These are phyloP conservation scores for Catharanthus roseus DNA, from an alignment of 257 asterid species.

Conservation along the genomic window DNA sequence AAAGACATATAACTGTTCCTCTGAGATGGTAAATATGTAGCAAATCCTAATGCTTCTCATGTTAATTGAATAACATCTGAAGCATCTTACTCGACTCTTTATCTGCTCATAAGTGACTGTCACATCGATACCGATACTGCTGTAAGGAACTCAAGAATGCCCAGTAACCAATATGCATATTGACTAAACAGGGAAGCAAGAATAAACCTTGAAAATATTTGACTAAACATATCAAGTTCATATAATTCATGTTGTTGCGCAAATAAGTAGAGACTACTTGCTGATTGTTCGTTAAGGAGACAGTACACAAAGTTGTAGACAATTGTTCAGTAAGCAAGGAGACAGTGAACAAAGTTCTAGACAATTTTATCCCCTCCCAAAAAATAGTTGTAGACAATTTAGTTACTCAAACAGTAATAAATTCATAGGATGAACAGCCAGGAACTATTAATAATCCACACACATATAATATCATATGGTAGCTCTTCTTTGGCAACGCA, in stretches of 20 bases:
- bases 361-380: not conserved
- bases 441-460: not conserved
- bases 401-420: no score
- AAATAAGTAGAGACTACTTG: not conserved
- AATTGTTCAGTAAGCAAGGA: no score
- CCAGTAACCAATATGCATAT: no score
- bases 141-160: no score
- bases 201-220: not conserved
- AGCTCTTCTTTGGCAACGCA: not conserved
- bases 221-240: not conserved
- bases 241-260: not conserved
- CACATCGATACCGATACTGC: not conserved
- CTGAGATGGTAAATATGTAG: not conserved
- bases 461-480: not conserved
- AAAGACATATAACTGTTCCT: not conserved
- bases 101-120: not conserved
- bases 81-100: not conserved
- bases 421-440: not conserved
- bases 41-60: not conserved
- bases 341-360: not conserved
- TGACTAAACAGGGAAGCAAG: no score
- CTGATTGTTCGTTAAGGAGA: not conserved
- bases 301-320: no score
- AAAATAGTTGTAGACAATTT: no score
- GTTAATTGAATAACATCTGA: not conserved